Percentiles rank a stretch among this genome's conserved stretches.
Conservation (phyloP, 345 rosid species). For the Brassica nigra region DNA sequence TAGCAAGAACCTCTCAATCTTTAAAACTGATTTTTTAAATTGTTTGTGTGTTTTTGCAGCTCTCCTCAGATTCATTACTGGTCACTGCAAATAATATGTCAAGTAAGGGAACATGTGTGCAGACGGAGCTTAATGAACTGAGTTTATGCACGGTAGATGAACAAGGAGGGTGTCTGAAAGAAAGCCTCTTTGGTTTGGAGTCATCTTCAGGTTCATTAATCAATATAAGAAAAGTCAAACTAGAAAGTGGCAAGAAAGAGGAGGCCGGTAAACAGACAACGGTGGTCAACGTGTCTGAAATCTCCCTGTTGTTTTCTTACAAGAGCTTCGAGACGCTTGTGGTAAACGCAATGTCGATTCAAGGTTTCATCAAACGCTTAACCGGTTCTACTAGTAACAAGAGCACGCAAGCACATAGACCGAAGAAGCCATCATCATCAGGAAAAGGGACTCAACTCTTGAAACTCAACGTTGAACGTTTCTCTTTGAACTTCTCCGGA, state of each 20-base stretch:
- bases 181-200: conserved; percentile 76
- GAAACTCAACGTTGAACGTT: conserved; percentile 76
- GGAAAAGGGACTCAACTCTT: conserved; percentile 74
- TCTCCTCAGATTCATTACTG: conserved; percentile 80
- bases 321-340: conserved; percentile 71
- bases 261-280: conserved; percentile 68
- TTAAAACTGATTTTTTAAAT: not conserved
- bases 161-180: conserved; percentile 73
- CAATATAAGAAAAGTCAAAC: conserved; percentile 68
- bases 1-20: conserved; percentile 1
- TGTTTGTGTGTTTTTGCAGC: conserved; percentile 45
- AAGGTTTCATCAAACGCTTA: conserved; percentile 59
- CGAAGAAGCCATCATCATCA: conserved; percentile 66
- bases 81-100: conserved; percentile 80
- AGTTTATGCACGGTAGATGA: conserved; percentile 84
- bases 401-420: conserved; percentile 45
- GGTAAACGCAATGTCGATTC: conserved; percentile 62
- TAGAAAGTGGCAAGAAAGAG: conserved; percentile 80
- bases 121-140: conserved; percentile 85
- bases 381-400: conserved; percentile 48
- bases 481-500: conserved; percentile 71
- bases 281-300: conserved; percentile 74
- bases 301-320: conserved; percentile 65
- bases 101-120: conserved; percentile 62
- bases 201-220: conserved; percentile 72